phyloP scores from a whole-genome alignment of 129 eudicot species.

The Escallonia rubra region DNA sequence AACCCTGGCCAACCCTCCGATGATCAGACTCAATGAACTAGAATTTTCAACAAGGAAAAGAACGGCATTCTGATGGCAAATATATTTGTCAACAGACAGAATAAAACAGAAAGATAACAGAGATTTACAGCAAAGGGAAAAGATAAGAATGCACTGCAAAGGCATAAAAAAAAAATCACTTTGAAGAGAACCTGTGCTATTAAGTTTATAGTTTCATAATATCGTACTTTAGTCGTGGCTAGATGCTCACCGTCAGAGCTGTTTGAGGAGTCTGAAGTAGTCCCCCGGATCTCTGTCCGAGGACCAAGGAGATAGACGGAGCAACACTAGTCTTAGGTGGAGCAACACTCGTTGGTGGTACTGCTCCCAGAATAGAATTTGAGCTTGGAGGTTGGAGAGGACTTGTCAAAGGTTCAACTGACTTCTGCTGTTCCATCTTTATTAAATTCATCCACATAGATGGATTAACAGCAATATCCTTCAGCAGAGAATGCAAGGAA shows the following conservation, averaged over 20 bases:
- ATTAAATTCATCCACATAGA: slow-evolving; percentile 67
- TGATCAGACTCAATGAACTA: no score
- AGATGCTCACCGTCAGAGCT: slow-evolving; percentile 39
- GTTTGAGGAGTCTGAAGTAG: slow-evolving; percentile 48
- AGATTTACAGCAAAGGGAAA: background rate
- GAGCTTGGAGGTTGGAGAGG: slow-evolving; percentile 29
- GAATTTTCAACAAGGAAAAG: background rate
- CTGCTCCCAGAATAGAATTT: slow-evolving; percentile 37
- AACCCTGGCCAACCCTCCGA: no score
- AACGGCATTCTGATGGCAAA: background rate
- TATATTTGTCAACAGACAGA: background rate
- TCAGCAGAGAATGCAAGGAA: slow-evolving; percentile 67
- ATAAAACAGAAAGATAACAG: background rate
- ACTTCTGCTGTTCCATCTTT: slow-evolving; percentile 54
- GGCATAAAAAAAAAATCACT: no score
- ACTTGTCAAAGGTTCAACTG: slow-evolving; percentile 37
- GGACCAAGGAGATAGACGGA: slow-evolving; percentile 20
- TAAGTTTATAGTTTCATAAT: no score
- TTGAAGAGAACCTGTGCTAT: no score
- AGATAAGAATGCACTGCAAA: background rate
- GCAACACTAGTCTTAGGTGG: slow-evolving; percentile 20
- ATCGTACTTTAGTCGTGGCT: no score
- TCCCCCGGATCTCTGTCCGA: slow-evolving; percentile 44
- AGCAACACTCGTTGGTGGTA: slow-evolving; percentile 33
- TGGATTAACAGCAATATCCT: slow-evolving; percentile 83